phyloP scores from a whole-genome alignment of 2,329 filamentous ascomycete genomes.

The Biscogniauxia sp. region DNA sequence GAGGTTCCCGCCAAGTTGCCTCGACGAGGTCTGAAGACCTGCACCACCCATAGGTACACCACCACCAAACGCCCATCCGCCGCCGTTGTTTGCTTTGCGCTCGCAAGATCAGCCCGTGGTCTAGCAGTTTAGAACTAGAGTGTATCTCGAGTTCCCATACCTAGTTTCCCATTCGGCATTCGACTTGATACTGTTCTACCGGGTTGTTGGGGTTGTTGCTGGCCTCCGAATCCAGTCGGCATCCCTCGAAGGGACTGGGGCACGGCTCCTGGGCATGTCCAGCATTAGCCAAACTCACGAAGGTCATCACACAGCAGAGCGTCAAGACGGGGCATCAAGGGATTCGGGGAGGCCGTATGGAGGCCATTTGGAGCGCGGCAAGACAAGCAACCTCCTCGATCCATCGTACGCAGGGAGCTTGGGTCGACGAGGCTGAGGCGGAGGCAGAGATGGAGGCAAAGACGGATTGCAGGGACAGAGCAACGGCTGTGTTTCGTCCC shows the following conservation, averaged over 20 bases:
- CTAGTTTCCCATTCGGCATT: conserved; percentile 65
- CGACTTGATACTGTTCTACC: conserved; percentile 55
- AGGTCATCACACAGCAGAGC: not conserved
- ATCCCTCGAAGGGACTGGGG: conserved; percentile 62
- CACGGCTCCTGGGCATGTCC: conserved; percentile 48
- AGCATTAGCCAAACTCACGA: conserved; percentile 34
- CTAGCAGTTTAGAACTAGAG: conserved; percentile 3
- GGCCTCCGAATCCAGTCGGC: conserved; percentile 57
- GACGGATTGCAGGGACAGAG: not conserved
- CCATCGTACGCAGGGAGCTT: conserved; percentile 13
- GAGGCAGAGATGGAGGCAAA: conserved; percentile 4
- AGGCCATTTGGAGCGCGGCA: conserved; percentile 3
- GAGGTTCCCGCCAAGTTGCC: conserved; percentile 57
- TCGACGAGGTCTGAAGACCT: conserved; percentile 50
- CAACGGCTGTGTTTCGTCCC: not conserved
- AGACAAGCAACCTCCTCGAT: conserved; percentile 5
- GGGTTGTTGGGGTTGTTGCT: conserved; percentile 57
- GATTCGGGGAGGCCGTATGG: conserved; percentile 4
- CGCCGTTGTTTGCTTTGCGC: conserved; percentile 46
- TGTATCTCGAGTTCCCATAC: conserved; percentile 40
- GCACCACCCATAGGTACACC: conserved; percentile 59
- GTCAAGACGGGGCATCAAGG: conserved; percentile 1
- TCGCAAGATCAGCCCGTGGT: conserved; percentile 25
- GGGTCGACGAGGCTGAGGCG: conserved; percentile 19
- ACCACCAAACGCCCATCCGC: conserved; percentile 62